phyloP scores from a whole-genome alignment of 148 eudicot genomes.

The Rhododendron molle region DNA sequence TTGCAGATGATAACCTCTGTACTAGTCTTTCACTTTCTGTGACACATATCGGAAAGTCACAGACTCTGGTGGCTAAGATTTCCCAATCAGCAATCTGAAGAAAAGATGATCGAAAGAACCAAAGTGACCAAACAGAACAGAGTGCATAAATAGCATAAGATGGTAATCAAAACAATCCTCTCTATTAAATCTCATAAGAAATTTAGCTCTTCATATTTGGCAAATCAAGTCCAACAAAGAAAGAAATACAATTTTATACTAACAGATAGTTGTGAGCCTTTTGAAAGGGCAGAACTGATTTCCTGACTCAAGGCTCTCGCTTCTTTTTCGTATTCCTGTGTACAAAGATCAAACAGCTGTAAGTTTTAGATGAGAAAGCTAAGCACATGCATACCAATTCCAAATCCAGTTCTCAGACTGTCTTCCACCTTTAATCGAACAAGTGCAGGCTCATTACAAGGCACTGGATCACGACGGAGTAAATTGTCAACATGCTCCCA shows the following conservation, averaged over 20 bases:
- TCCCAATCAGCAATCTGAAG: conserved; percentile 69
- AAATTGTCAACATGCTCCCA: conserved; percentile 49
- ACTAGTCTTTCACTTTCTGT: conserved; percentile 56
- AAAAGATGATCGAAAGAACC: background rate
- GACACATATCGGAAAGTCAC: conserved; percentile 48
- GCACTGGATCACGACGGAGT: conserved; percentile 40
- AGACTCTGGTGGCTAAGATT: conserved; percentile 35
- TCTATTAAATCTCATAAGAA: background rate
- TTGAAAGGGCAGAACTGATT: conserved; percentile 44
- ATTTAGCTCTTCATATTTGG: background rate
- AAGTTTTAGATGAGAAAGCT: conserved; percentile 9
- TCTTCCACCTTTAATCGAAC: conserved; percentile 57
- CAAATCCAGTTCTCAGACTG: conserved; percentile 3
- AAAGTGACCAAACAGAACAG: background rate
- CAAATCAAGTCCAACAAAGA: background rate
- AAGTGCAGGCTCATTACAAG: conserved; percentile 69
- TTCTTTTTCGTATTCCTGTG: conserved; percentile 58
- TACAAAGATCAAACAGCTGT: background rate
- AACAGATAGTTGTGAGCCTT: conserved; percentile 46
- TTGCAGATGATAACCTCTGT: conserved; percentile 47
- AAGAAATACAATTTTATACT: conserved; percentile 14
- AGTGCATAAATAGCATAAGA: background rate
- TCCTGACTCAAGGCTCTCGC: conserved; percentile 57
- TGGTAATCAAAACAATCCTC: background rate
- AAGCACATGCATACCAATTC: background rate